Conservation (phyloP, 495 filamentous ascomycete genomes). For the Aeminium ludgeri region DNA sequence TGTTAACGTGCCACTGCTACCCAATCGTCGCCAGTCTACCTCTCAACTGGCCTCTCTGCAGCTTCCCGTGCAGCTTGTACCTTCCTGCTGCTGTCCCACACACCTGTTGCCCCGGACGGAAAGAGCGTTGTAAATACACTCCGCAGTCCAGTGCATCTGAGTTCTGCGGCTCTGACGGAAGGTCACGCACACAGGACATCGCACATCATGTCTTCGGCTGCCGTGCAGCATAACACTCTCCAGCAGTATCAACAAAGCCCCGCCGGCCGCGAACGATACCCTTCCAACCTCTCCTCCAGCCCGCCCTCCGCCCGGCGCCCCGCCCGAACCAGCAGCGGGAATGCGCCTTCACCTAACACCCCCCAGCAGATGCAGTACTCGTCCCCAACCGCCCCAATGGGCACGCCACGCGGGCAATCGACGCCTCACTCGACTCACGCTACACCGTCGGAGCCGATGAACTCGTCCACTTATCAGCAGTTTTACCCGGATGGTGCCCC, state of each 20-base stretch:
- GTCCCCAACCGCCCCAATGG: conserved; percentile 24
- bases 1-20: too few relatives aligned
- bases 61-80: too few relatives aligned
- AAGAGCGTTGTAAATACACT: too few relatives aligned
- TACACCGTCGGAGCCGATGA: conserved; percentile 27
- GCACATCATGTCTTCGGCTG: conserved; percentile 24
- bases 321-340: conserved; percentile 30
- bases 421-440: conserved; percentile 25
- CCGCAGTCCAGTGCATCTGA: too few relatives aligned
- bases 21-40: too few relatives aligned
- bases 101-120: too few relatives aligned
- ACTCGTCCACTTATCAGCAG: conserved; percentile 16
- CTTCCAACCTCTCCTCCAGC: conserved; percentile 26
- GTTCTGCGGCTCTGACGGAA: too few relatives aligned
- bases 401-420: conserved; percentile 27
- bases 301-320: conserved; percentile 30
- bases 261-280: conserved; percentile 27
- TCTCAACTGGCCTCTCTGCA: too few relatives aligned
- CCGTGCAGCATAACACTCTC: conserved; percentile 24
- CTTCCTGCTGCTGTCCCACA: too few relatives aligned
- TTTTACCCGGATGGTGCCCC: conserved; percentile 18
- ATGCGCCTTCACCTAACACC: conserved; percentile 33
- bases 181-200: too few relatives aligned
- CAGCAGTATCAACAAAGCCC: conserved; percentile 19
- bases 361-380: conserved; percentile 26